These are phyloP conservation scores for Aristolochia fimbriata DNA, from an alignment of 164 flowering plant species.

Conservation along the genomic window DNA sequence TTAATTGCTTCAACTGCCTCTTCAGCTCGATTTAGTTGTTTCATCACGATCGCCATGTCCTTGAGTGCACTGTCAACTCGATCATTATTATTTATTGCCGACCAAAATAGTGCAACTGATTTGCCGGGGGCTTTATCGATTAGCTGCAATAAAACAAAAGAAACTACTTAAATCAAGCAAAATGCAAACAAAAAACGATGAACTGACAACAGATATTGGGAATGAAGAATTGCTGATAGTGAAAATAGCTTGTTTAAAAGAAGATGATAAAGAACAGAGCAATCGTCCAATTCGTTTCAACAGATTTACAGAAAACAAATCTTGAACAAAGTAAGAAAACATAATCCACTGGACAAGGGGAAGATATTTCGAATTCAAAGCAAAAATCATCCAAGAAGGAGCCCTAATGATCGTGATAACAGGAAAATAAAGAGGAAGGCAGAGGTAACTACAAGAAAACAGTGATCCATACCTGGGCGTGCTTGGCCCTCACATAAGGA, in stretches of 20 bases:
- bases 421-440: not conserved
- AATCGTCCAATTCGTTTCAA: not conserved
- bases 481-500: slow-evolving; percentile 81
- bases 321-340: not conserved
- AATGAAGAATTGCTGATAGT: not conserved
- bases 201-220: not conserved
- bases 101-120: slow-evolving; percentile 78
- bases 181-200: not conserved
- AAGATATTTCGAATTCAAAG: not conserved
- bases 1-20: slow-evolving; percentile 92
- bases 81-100: slow-evolving; percentile 74
- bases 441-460: not conserved
- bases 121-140: slow-evolving; percentile 64
- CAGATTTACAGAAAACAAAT: not conserved
- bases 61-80: slow-evolving; percentile 83
- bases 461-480: slow-evolving; percentile 54
- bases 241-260: too few relatives aligned
- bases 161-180: not conserved
- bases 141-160: slow-evolving; percentile 27
- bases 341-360: not conserved
- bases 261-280: not conserved
- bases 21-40: slow-evolving; percentile 69
- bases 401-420: not conserved
- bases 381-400: not conserved
- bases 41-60: slow-evolving; percentile 93